These are phyloP conservation scores for Curvularia sp. DNA, from an alignment of 2,329 filamentous ascomycete species.

Conservation along the genomic window DNA sequence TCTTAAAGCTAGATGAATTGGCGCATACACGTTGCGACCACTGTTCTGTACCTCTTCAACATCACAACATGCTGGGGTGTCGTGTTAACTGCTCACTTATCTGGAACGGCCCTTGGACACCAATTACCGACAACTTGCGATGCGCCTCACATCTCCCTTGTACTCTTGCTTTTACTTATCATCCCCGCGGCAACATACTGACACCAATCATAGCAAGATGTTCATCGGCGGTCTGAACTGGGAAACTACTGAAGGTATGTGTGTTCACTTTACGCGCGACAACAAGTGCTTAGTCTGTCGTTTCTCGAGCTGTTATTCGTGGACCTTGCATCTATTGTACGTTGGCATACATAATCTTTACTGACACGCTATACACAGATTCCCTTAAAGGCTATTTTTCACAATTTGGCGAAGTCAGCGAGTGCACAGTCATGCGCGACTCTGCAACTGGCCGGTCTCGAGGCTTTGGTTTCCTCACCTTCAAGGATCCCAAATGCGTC, in stretches of 20 bases:
- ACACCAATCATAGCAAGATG: slow-evolving; percentile 78
- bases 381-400: slow-evolving; percentile 97
- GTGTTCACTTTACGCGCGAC: not conserved
- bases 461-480: slow-evolving; percentile 97
- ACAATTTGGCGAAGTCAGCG: slow-evolving; percentile 94
- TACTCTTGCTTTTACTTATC: not conserved
- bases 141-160: slow-evolving; percentile 16
- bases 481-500: slow-evolving; percentile 96
- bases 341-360: not conserved
- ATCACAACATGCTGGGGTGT: not conserved
- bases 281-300: not conserved
- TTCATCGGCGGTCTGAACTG: slow-evolving; percentile 98
- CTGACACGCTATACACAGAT: slow-evolving; percentile 63
- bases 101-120: not conserved
- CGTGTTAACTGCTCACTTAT: not conserved
- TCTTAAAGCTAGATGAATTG: not conserved
- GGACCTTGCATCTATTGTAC: not conserved
- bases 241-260: slow-evolving; percentile 97
- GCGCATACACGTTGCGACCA: not conserved
- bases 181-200: slow-evolving; percentile 18
- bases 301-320: not conserved
- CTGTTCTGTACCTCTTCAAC: not conserved
- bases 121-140: slow-evolving; percentile 11
- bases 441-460: slow-evolving; percentile 90
- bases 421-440: slow-evolving; percentile 99